Evolutionary conservation across 352 stramenopile genomes (phyloP).

Genomic region (Phytophthora litchii): DNA sequence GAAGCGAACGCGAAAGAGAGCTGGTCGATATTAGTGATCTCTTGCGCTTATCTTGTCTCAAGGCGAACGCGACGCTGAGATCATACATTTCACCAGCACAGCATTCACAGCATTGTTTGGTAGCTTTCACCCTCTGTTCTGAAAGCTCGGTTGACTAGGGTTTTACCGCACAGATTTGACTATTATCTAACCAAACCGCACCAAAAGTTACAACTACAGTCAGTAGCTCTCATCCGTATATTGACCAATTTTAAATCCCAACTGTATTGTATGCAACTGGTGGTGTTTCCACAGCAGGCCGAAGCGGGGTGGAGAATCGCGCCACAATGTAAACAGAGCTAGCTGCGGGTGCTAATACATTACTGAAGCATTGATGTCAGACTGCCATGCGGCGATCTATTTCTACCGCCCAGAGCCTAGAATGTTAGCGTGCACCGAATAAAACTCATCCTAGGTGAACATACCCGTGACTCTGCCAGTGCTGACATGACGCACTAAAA

Average conservation of each 20-base stretch:
- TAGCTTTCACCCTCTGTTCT: slow-evolving; percentile 7
- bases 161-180: not conserved
- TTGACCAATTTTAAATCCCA: slow-evolving; percentile 17
- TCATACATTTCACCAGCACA: slow-evolving; percentile 11
- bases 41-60: slow-evolving; percentile 2
- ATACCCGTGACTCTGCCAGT: slow-evolving; percentile 14
- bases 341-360: not conserved
- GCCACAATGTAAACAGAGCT: not conserved
- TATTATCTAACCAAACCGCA: slow-evolving; percentile 16
- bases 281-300: slow-evolving; percentile 14
- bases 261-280: slow-evolving; percentile 16
- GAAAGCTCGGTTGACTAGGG: slow-evolving; percentile 16
- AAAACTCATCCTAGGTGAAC: slow-evolving; percentile 16
- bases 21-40: not conserved
- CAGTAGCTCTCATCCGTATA: slow-evolving; percentile 22
- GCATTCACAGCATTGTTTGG: slow-evolving; percentile 1
- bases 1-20: not conserved
- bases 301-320: slow-evolving; percentile 10
- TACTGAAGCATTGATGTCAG: not conserved
- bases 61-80: not conserved
- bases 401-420: slow-evolving; percentile 22
- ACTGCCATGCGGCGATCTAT: slow-evolving; percentile 7
- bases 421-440: not conserved
- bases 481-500: slow-evolving; percentile 4
- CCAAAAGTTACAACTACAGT: slow-evolving; percentile 1